Percentiles rank a stretch among this genome's conserved stretches.
Conservation (phyloP, 2,329 filamentous ascomycete species). For the Penicillium sp. region DNA sequence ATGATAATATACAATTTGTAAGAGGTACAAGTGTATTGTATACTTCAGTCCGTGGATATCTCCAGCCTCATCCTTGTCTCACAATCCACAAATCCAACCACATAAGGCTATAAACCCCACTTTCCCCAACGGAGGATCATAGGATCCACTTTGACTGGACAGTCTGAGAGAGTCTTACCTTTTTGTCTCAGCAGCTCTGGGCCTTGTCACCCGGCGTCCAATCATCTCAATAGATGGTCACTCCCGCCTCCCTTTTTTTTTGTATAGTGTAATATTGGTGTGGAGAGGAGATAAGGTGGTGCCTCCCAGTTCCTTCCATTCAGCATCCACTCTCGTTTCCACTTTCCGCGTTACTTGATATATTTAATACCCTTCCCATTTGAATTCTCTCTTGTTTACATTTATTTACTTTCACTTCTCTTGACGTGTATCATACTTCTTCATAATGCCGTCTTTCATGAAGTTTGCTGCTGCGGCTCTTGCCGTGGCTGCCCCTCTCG, state of each 20-base stretch:
- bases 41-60: neutral
- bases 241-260: constrained; percentile 9
- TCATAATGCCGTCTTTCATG: constrained; percentile 32
- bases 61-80: constrained; percentile 1
- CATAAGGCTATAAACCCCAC: neutral
- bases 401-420: neutral
- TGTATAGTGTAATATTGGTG: neutral
- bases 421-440: neutral
- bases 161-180: neutral
- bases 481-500: constrained; percentile 31
- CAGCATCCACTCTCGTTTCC: constrained; percentile 14
- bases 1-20: too few relatives aligned
- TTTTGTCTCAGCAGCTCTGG: constrained; percentile 2
- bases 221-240: neutral
- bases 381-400: neutral
- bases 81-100: neutral
- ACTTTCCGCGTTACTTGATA: neutral
- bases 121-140: neutral
- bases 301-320: neutral
- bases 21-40: neutral
- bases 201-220: neutral
- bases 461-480: constrained; percentile 33
- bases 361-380: constrained; percentile 1
- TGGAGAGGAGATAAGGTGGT: neutral
- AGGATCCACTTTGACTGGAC: constrained; percentile 3